Evolutionary conservation across 495 filamentous ascomycete species (phyloP), one percentile per base, ranked within the genome.

Genomic region (Elasticomyces elasticus): DNA sequence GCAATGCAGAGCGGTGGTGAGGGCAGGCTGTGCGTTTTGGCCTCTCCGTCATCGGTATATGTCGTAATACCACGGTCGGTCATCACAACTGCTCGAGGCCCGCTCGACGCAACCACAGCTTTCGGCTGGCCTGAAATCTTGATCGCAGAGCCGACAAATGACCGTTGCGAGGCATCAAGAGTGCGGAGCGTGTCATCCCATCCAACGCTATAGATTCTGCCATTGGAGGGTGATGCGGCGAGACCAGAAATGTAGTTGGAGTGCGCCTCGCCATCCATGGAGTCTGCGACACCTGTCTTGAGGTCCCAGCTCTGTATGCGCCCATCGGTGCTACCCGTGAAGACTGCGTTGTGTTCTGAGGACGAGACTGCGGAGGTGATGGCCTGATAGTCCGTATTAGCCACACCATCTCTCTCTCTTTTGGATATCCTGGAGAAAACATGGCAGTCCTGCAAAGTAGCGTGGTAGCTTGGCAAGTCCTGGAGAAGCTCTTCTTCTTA

Each of bases 121-220:
- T 81, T 82, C 0, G 84, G 84, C 62, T 86, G 83, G 54, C 74
- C 78, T 20, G 69, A 69, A 40, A 80, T 69, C 47, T 79, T 79
- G 41, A 65, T 68, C 2, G 72, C 63, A 23, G 60, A 70, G 54
- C 77, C 79, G 27, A 73, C 77, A 65, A 84, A 87, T 6, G 75
- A 79, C 54, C 74, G 74, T 37, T 76, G 75, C 0, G 72, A 69
- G 43, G 71, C 59, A 59, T 92, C 85, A 55, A 94, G 76, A 35
- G 79, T 82, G 53, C 90, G 85, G 33, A 95, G 78, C 5, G 87
- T 90, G 67, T 98, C 92, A 67, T 98, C 92, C 92, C 92, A 97
- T 61, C 81, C 89, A 15, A 90, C 85, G 69, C 86, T 92, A 71
- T 87, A 89, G 26, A 88, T 79, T 54, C 80, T 73, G 26, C 80